A percentile compares a stretch with the other conserved stretches of the same genome.
These are phyloP conservation scores for Fusarium illudens DNA, from an alignment of 2,329 filamentous ascomycete species.

Conservation along the genomic window DNA sequence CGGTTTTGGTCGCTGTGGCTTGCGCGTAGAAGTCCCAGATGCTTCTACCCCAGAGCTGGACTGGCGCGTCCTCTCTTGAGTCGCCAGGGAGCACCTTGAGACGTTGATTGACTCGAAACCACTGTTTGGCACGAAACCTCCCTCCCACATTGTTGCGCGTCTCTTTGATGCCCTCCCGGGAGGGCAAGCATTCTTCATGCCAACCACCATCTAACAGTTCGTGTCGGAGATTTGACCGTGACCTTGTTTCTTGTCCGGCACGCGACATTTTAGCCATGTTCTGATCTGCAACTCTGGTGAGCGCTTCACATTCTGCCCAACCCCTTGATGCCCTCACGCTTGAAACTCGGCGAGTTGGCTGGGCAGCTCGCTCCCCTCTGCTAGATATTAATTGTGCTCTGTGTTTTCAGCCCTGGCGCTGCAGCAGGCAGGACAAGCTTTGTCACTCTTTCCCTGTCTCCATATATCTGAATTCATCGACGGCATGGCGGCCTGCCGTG, in stretches of 20 bases:
- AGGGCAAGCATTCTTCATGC: slow-evolving; percentile 4
- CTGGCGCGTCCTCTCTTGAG: slow-evolving; percentile 22
- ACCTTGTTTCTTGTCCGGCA: slow-evolving; percentile 13
- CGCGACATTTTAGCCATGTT: slow-evolving; percentile 7
- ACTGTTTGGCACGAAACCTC: slow-evolving; percentile 8
- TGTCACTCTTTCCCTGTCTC: neutral
- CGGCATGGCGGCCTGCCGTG: neutral
- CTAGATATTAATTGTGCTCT: neutral
- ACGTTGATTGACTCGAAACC: slow-evolving; percentile 42
- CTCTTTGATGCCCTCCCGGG: slow-evolving; percentile 54
- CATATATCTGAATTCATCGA: neutral
- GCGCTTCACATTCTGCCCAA: slow-evolving; percentile 7
- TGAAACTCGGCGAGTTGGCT: slow-evolving; percentile 3
- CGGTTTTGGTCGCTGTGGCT: slow-evolving; percentile 33
- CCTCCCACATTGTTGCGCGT: slow-evolving; percentile 20
- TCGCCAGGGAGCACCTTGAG: slow-evolving; percentile 33
- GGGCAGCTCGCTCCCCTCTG: neutral
- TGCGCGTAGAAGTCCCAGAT: slow-evolving; percentile 29
- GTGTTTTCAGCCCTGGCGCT: neutral
- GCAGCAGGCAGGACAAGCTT: neutral
- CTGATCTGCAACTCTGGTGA: slow-evolving; percentile 7
- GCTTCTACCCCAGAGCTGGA: slow-evolving; percentile 32
- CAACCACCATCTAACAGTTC: neutral
- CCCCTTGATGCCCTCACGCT: slow-evolving; percentile 7
- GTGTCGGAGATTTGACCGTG: slow-evolving; percentile 11